Evolutionary conservation across 2,329 filamentous ascomycete genomes (phyloP), one percentile per base, ranked within the genome.

Genomic region (Xylariaceae sp.): DNA sequence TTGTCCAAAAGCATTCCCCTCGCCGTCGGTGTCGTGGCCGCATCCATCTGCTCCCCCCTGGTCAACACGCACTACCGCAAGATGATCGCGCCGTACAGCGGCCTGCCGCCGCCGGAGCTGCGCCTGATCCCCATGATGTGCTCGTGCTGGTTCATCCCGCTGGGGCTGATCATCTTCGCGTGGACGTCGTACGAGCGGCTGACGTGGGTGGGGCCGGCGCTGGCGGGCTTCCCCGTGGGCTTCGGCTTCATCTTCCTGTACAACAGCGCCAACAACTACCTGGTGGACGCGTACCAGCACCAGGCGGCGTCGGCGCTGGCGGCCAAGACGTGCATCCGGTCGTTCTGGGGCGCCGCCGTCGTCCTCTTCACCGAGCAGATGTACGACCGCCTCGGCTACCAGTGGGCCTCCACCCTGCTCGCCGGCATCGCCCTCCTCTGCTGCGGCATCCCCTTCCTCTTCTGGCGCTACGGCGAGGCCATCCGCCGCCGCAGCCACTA

Each of bases 201-300:
- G 0, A 82, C 80, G 62, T 93, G 89, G 89, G 80, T 85, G 12
- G 90, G 89, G 0, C 90, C 90, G 0, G 81, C 81, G 7, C 79
- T 93, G 57, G 89, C 87, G 50, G 89, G 89, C 32, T 82, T 86
- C 70, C 83, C 85, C 12, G 85, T 93, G 50, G 89, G 89, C 10
- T 91, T 92, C 66, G 89, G 89, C 56, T 91, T 92, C 76, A 91
- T 92, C 73, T 91, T 92, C 78, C 78, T 93, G 20, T 93, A 92
- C 78, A 92, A 92, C 76, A 81, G 88, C 9, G 86, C 87, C 65
- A 90, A 89, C 73, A 89, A 89, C 76, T 90, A 90, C 74, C 81
- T 89, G 23, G 82, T 85, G 70, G 82, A 85, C 71, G 81, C 80
- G 16, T 85, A 84, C 74, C 81, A 84, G 73, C 80, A 84, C 74